Evolutionary conservation across 768 basidiomycete genomes (phyloP), one percentile per base, ranked within the genome.

Genomic region (Atractiella rhizophila): DNA sequence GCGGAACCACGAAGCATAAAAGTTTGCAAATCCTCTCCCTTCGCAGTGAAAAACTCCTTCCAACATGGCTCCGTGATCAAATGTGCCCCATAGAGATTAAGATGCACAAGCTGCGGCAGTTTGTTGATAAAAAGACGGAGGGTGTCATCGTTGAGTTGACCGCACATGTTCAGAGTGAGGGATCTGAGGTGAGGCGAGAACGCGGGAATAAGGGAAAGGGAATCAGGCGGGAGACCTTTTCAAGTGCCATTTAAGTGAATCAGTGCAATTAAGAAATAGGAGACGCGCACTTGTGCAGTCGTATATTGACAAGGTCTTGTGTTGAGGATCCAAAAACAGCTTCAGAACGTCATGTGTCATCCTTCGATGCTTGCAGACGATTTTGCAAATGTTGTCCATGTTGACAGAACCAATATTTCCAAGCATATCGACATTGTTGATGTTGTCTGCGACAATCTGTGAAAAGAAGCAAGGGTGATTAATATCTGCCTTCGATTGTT

Each of bases 51-150:
- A 61, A 91, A 83, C 0, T 60, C 52, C 34, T 66, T 60, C 88
- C 88, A 96, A 0, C 68, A 69, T 0, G 66, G 60, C 40, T 47
- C 43, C 16, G 38, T 13, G 16, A 47, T 29, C 19, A 83, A 71
- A 59, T 81, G 85, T 2, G 83, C 83, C 0, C 78, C 88, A 11
- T 80, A 69, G 13, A 98, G 74, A 56, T 76, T 73, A 12, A 98
- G 51, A 26, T 69, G 68, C 4, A 60, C 66, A 29, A 98, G 68
- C 12, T 68, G 56, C 2, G 70, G 73, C 24, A 98, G 65, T 0
- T 67, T 66, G 4, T 59, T 63, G 30, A 64, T 64, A 66, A 80
- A 78, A 5, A 43, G 33, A 15, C 42, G 39, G 16, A 63, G 20
- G 1, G 54, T 49, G 16, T 56, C 46, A 48, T 74, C 69, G 39